phyloP scores from a whole-genome alignment of 345 rosid genomes.

The Durio zibethinus region DNA sequence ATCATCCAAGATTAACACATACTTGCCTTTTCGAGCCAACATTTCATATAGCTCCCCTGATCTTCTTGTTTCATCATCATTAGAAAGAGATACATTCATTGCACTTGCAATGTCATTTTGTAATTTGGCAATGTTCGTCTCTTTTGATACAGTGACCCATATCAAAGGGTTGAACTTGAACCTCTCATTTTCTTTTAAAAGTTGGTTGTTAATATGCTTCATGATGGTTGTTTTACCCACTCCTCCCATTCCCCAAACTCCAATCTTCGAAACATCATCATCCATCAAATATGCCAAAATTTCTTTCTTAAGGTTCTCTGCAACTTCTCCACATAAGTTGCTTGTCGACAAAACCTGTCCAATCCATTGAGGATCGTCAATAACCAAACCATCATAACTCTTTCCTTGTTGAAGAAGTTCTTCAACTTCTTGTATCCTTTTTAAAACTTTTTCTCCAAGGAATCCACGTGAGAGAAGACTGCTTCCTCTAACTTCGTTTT shows the following conservation, averaged over 20 bases:
- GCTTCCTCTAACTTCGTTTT: neutral
- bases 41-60: neutral
- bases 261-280: neutral
- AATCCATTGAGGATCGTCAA: neutral
- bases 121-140: neutral
- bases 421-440: neutral
- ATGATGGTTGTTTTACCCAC: conserved; percentile 4
- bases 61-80: neutral
- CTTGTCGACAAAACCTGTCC: neutral
- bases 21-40: neutral
- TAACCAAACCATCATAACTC: neutral
- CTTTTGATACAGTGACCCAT: neutral
- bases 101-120: neutral
- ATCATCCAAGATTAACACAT: neutral
- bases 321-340: neutral
- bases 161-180: too few relatives aligned
- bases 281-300: conserved; percentile 12
- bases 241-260: conserved; percentile 25
- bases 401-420: neutral
- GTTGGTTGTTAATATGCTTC: neutral
- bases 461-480: neutral
- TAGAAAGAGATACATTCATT: neutral
- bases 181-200: neutral
- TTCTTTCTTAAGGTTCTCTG: neutral
- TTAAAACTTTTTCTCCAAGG: neutral